These are phyloP conservation scores for Royoungia palumana DNA, from an alignment of 768 basidiomycete species.

Conservation along the genomic window DNA sequence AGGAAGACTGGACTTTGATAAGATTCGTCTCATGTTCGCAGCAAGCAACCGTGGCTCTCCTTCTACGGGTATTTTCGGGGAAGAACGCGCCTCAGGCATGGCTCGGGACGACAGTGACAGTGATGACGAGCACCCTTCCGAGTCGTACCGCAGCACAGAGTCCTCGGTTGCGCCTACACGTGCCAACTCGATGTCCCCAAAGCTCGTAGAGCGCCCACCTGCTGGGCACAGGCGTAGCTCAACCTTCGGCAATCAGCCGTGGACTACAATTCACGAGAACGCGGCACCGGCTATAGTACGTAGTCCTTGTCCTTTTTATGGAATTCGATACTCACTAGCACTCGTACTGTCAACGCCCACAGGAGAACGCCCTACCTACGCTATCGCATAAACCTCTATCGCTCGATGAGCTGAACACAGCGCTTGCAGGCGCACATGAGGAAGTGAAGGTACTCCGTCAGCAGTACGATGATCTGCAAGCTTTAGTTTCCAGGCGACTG, in stretches of 20 bases:
- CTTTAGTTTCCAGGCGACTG: conserved; percentile 14
- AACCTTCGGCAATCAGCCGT: conserved; percentile 22
- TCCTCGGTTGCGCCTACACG: conserved; percentile 11
- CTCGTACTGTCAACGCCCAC: not conserved
- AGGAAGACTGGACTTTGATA: conserved; percentile 31
- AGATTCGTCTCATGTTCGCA: conserved; percentile 29
- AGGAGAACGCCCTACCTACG: conserved; percentile 10
- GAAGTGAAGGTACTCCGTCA: conserved; percentile 26
- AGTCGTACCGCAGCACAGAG: conserved; percentile 3
- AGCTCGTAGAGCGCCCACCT: not conserved
- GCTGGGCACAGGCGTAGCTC: conserved; percentile 21
- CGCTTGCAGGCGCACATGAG: conserved; percentile 19
- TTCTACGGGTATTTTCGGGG: not conserved
- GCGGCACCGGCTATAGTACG: conserved; percentile 4
- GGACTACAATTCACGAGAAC: conserved; percentile 9
- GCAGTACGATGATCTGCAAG: conserved; percentile 25
- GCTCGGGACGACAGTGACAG: conserved; percentile 12
- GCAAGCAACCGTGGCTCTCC: not conserved
- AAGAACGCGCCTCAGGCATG: not conserved
- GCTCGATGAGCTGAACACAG: conserved; percentile 25
- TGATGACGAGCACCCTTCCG: conserved; percentile 16
- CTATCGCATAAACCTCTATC: conserved; percentile 14
- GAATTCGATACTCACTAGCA: not conserved
- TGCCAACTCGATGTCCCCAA: conserved; percentile 16
- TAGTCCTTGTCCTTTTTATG: not conserved